phyloP scores from a whole-genome alignment of 2,329 filamentous ascomycete species.

The Cercospora beticola region DNA sequence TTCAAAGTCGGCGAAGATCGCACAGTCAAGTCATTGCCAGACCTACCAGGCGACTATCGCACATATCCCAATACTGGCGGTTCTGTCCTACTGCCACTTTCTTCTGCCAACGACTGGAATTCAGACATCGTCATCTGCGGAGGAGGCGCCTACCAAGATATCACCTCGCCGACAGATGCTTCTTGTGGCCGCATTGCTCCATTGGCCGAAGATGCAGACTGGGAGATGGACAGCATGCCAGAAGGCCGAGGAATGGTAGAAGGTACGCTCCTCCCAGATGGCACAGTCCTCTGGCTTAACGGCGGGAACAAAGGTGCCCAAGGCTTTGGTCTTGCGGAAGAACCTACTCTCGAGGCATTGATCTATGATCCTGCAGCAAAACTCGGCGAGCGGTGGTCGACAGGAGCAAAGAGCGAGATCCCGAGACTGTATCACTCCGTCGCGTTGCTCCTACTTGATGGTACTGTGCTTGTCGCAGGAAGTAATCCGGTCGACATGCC shows the following conservation, averaged over 20 bases:
- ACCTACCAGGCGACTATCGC: conserved; percentile 64
- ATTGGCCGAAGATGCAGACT: conserved; percentile 55
- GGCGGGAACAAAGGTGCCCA: conserved; percentile 59
- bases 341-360: conserved; percentile 56
- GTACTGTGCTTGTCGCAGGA: conserved; percentile 59
- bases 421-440: conserved; percentile 61
- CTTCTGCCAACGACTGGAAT: conserved; percentile 57
- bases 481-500: conserved; percentile 63
- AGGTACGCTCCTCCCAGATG: conserved; percentile 59
- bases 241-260: conserved; percentile 61
- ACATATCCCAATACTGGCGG: conserved; percentile 67
- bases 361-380: conserved; percentile 56
- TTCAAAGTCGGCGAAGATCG: conserved; percentile 58
- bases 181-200: conserved; percentile 65
- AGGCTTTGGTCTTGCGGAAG: conserved; percentile 57
- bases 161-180: conserved; percentile 59
- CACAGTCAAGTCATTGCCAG: conserved; percentile 57
- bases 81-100: conserved; percentile 62
- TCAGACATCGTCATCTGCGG: conserved; percentile 65
- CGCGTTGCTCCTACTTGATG: conserved; percentile 59
- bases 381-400: conserved; percentile 52
- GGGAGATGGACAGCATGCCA: conserved; percentile 65
- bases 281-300: conserved; percentile 60
- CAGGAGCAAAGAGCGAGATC: conserved; percentile 45
- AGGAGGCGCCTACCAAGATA: conserved; percentile 61